phyloP scores from a whole-genome alignment of 2,329 filamentous ascomycete species.

The Bipolaris victoriae region DNA sequence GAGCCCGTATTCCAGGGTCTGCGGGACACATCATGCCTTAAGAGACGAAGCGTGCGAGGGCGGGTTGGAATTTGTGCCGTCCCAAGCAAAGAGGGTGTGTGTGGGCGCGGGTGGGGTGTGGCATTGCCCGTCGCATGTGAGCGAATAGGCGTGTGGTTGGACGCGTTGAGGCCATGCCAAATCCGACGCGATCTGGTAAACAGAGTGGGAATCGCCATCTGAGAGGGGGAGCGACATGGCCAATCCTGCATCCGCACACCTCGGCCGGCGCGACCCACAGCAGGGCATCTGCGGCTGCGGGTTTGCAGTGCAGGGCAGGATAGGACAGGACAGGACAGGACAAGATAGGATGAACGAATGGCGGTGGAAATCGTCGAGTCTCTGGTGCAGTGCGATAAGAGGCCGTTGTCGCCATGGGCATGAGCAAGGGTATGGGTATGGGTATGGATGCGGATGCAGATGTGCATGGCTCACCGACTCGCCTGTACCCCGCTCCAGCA shows the following conservation, averaged over 20 bases:
- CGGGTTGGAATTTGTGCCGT: conserved; percentile 17
- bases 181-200: conserved; percentile 31
- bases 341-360: conserved; percentile 23
- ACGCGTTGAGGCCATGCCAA: conserved; percentile 28
- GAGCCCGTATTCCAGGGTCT: conserved; percentile 32
- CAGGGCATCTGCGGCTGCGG: conserved; percentile 37
- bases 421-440: background rate
- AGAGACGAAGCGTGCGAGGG: conserved; percentile 10
- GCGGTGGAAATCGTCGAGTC: conserved; percentile 25
- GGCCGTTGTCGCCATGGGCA: conserved; percentile 12
- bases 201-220: conserved; percentile 20
- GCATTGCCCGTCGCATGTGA: conserved; percentile 12
- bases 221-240: conserved; percentile 6
- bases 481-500: conserved; percentile 33
- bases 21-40: background rate
- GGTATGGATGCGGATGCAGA: no score
- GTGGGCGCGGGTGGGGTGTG: conserved; percentile 4
- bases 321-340: conserved; percentile 13
- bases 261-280: conserved; percentile 19
- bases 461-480: conserved; percentile 32
- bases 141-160: conserved; percentile 21
- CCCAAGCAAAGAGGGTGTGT: conserved; percentile 6
- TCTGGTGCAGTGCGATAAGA: conserved; percentile 29
- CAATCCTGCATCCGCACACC: conserved; percentile 28
- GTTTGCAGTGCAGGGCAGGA: conserved; percentile 40